Conservation (phyloP, 202 grass and related monocot genomes). For the Musa balbisiana region DNA sequence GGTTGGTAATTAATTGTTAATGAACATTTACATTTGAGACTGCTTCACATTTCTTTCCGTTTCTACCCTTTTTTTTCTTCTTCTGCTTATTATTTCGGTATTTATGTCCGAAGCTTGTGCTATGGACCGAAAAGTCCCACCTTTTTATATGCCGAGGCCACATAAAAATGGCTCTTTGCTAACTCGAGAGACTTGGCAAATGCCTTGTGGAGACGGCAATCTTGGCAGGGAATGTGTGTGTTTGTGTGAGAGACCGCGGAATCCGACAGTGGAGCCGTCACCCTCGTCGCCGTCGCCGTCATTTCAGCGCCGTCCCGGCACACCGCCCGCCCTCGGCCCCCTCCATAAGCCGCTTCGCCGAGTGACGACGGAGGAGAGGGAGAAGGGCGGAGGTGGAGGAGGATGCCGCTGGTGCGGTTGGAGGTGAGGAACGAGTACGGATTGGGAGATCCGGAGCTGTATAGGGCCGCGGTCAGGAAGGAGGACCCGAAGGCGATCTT, state of each 20-base stretch:
- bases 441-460: slow-evolving; percentile 64
- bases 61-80: too few species aligned
- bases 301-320: not conserved
- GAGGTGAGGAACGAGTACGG: slow-evolving; percentile 90
- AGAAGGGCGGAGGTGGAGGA: slow-evolving; percentile 2
- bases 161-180: not conserved
- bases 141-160: not conserved
- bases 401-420: slow-evolving; percentile 89
- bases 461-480: slow-evolving; percentile 33
- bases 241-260: not conserved
- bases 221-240: not conserved
- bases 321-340: not conserved
- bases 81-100: not conserved
- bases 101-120: not conserved
- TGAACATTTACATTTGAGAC: not conserved
- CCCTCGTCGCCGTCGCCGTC: not conserved
- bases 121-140: not conserved
- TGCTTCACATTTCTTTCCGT: not conserved
- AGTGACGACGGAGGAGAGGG: not conserved
- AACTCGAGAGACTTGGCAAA: not conserved
- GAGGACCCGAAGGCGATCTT: slow-evolving; percentile 71
- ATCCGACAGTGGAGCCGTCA: not conserved
- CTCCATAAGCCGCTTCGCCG: not conserved
- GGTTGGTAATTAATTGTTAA: not conserved
- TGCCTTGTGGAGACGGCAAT: slow-evolving; percentile 10